These are phyloP conservation scores for Gossypium raimondii DNA, from an alignment of 345 rosid genomes.

Conservation along the genomic window DNA sequence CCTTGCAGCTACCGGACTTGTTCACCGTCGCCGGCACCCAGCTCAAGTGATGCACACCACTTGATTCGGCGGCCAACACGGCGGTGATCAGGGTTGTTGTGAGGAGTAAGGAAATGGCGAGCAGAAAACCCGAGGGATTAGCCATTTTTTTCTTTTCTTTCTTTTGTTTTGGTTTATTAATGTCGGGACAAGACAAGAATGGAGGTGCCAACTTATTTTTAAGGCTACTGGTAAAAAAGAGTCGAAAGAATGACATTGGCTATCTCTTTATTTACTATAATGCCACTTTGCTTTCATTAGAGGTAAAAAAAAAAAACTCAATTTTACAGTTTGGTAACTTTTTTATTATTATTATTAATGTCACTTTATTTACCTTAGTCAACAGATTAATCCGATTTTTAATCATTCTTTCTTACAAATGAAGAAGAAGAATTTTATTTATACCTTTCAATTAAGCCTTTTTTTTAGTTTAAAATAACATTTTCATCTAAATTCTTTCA, in stretches of 20 bases:
- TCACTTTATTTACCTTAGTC: too few relatives aligned
- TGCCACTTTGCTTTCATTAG: not conserved
- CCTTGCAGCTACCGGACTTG: conserved; percentile 33
- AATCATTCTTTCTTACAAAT: too few relatives aligned
- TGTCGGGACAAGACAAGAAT: not conserved
- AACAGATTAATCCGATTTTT: too few relatives aligned
- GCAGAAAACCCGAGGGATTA: conserved; percentile 24
- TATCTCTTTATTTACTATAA: not conserved
- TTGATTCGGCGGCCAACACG: conserved; percentile 19
- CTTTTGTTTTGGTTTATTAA: not conserved
- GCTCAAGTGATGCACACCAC: conserved; percentile 26
- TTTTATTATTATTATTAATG: too few relatives aligned
- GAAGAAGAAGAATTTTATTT: too few relatives aligned
- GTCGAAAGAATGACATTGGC: conserved; percentile 18
- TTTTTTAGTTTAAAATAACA: too few relatives aligned
- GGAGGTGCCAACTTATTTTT: conserved; percentile 18
- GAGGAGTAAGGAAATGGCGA: conserved; percentile 21
- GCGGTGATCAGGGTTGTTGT: conserved; percentile 28
- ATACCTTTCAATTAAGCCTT: too few relatives aligned
- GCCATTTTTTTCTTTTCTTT: conserved; percentile 31
- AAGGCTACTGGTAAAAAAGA: not conserved
- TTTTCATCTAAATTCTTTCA: too few relatives aligned
- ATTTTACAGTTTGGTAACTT: too few relatives aligned
- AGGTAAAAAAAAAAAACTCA: too few relatives aligned
- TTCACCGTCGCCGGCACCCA: conserved; percentile 33